Percentiles rank a stretch among this genome's conserved stretches.
Evolutionary conservation across 129 eudicot species (phyloP).

Genomic region (Glebionis coronaria): DNA sequence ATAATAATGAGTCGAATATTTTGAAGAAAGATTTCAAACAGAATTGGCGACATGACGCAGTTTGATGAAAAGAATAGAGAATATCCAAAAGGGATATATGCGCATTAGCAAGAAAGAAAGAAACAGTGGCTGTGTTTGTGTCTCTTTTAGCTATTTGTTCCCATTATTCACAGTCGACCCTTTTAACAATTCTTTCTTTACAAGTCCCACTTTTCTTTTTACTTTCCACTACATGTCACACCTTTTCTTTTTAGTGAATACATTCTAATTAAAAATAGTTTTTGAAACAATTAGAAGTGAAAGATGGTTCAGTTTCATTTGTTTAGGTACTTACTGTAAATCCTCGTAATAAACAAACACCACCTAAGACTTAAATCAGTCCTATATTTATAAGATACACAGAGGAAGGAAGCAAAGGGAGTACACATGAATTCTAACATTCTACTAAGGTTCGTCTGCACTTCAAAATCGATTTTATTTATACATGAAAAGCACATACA

Average conservation of each 20-base stretch:
- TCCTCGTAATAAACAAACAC: too few relatives aligned
- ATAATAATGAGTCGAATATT: not conserved
- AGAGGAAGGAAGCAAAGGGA: too few relatives aligned
- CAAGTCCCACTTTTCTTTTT: slow-evolving; percentile 7
- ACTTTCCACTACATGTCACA: not conserved
- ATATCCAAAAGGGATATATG: slow-evolving; percentile 13
- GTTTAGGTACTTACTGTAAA: too few relatives aligned
- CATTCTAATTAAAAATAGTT: too few relatives aligned
- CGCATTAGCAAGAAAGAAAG: slow-evolving; percentile 10
- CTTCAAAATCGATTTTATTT: too few relatives aligned
- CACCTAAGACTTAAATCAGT: too few relatives aligned
- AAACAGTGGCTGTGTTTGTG: slow-evolving; percentile 1
- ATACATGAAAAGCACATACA: too few relatives aligned
- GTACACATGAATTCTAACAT: too few relatives aligned
- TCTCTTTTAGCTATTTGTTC: slow-evolving; percentile 12
- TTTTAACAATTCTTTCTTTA: not conserved
- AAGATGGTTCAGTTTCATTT: too few relatives aligned
- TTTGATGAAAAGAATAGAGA: slow-evolving; percentile 4
- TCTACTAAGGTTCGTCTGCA: too few relatives aligned
- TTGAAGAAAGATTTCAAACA: not conserved
- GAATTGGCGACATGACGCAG: slow-evolving; percentile 27
- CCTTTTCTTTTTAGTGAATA: not conserved
- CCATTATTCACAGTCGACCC: slow-evolving; percentile 3
- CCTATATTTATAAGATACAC: too few relatives aligned
- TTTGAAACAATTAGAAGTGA: too few relatives aligned